These are phyloP conservation scores for Pulveroboletus frians DNA, from an alignment of 768 basidiomycete genomes.

Conservation along the genomic window DNA sequence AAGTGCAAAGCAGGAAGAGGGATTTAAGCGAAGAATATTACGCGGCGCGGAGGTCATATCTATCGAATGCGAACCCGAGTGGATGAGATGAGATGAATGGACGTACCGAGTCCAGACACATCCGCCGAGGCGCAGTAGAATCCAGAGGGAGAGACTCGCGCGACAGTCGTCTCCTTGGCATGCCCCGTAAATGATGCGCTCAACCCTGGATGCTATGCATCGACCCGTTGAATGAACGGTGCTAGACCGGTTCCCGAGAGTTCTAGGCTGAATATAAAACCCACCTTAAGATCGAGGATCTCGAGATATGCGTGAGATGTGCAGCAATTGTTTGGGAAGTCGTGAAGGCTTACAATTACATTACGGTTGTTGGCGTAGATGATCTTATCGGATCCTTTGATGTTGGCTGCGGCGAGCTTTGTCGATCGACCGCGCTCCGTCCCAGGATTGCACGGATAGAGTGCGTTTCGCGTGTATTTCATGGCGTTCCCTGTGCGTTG, in stretches of 20 bases:
- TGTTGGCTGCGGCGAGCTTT: slow-evolving; percentile 65
- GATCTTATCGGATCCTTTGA: slow-evolving; percentile 54
- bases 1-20: no score
- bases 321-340: not conserved
- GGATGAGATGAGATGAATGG: not conserved
- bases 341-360: slow-evolving; percentile 64
- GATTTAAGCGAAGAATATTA: not conserved
- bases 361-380: slow-evolving; percentile 81
- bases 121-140: slow-evolving; percentile 96
- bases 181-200: slow-evolving; percentile 73
- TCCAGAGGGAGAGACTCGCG: slow-evolving; percentile 87
- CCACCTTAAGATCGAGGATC: slow-evolving; percentile 81
- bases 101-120: slow-evolving; percentile 67
- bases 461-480: slow-evolving; percentile 45
- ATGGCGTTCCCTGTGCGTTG: slow-evolving; percentile 26
- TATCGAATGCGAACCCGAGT: not conserved
- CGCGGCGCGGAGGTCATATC: not conserved
- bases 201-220: slow-evolving; percentile 54
- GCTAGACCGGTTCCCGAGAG: not conserved
- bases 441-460: slow-evolving; percentile 66
- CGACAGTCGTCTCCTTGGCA: slow-evolving; percentile 79
- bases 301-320: slow-evolving; percentile 26
- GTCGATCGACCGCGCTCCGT: slow-evolving; percentile 65
- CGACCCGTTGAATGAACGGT: not conserved
- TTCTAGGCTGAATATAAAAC: slow-evolving; percentile 13